phyloP scores from a whole-genome alignment of 306 rosid genomes.

The Prinsepia uniflora region DNA sequence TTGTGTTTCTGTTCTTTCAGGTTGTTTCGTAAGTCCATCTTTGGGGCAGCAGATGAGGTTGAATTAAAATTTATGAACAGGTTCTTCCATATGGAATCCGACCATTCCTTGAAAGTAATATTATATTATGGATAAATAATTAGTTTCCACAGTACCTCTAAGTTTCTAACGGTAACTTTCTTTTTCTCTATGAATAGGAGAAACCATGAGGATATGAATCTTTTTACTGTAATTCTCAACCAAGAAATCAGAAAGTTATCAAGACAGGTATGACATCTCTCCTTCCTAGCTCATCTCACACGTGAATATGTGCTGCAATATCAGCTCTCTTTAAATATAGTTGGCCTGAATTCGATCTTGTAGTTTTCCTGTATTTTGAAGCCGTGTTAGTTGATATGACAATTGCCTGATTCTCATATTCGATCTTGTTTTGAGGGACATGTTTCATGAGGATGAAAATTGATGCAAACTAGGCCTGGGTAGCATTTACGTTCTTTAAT shows the following conservation, averaged over 20 bases:
- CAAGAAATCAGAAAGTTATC: slow-evolving; percentile 89
- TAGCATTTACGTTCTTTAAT: too few relatives aligned
- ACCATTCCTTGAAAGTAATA: not conserved
- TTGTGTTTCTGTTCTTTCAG: slow-evolving; percentile 42
- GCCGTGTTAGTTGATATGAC: not conserved
- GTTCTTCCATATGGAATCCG: slow-evolving; percentile 33
- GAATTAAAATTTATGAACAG: slow-evolving; percentile 96
- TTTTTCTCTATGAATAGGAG: slow-evolving; percentile 52
- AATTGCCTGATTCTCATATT: not conserved
- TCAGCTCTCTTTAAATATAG: not conserved
- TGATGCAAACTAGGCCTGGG: too few relatives aligned
- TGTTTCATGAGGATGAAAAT: too few relatives aligned
- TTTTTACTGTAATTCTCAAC: slow-evolving; percentile 65
- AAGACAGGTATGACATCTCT: slow-evolving; percentile 62
- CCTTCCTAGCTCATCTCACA: not conserved
- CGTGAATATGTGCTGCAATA: too few relatives aligned
- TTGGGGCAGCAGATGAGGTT: slow-evolving; percentile 89
- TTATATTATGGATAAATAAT: not conserved
- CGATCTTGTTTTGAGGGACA: too few relatives aligned
- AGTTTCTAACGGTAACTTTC: not conserved
- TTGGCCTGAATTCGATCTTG: not conserved
- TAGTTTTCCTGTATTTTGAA: not conserved
- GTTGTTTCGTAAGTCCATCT: slow-evolving; percentile 84
- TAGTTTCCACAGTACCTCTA: not conserved
- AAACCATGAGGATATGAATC: slow-evolving; percentile 81